Evolutionary conservation across 2,329 filamentous ascomycete species (phyloP), one percentile per base, ranked within the genome.

Genomic region (Venturia carpophila): DNA sequence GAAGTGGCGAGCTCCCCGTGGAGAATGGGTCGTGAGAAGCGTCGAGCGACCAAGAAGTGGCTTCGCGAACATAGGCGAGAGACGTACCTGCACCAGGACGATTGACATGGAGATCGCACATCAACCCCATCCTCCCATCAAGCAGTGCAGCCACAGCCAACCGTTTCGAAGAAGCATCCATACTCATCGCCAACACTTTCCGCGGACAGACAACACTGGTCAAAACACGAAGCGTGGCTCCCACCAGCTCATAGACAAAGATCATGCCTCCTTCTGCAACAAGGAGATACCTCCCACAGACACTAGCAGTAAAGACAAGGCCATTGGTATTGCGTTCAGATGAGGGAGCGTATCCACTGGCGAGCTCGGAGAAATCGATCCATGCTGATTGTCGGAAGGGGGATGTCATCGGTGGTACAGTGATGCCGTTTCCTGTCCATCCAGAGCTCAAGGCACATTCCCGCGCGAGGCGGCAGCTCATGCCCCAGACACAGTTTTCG

Each of bases 111-210:
- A 87, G 73, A 62, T 88, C 83, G 69, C 81, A 87, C 0, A 88
- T 79, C 71, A 88, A 79, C 4, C 84, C 86, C 71, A 84, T 78
- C 2, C 86, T 80, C 7, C 83, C 84, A 67, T 84, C 80, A 60
- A 88, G 76, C 10, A 89, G 75, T 39, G 83, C 80, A 19, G 84
- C 85, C 63, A 88, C 76, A 7, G 83, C 79, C 68, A 83, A 79
- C 55, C 79, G 78, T 10, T 81, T 76, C 2, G 78, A 80, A 5
- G 82, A 85, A 0, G 83, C 84, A 71, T 88, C 84, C 79, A 89
- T 86, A 67, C 83, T 84, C 69, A 84, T 83, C 3, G 81, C 79
- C 6, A 89, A 71, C 2, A 88, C 81, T 56, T 80, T 76, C 19
- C 79, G 76, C 15, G 84, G 84, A 69, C 85, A 88, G 17, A 80